These are phyloP conservation scores for Penicillium soppii DNA, from an alignment of 495 filamentous ascomycete species.

Conservation along the genomic window DNA sequence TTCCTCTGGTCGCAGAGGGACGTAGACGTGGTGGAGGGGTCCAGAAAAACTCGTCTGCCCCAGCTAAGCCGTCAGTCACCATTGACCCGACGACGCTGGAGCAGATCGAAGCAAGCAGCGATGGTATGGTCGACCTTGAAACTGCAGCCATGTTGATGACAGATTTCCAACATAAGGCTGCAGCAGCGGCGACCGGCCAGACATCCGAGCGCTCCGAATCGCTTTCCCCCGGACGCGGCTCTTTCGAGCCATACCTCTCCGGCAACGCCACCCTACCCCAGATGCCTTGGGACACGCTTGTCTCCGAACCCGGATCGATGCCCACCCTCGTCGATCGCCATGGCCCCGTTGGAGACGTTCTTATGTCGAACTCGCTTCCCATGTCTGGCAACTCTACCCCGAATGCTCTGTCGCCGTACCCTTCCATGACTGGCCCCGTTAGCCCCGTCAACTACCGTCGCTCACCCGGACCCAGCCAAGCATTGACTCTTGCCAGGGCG, in stretches of 20 bases:
- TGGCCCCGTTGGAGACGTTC: slow-evolving; percentile 54
- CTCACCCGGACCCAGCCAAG: slow-evolving; percentile 63
- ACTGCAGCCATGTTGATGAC: slow-evolving; percentile 99
- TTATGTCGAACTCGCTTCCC: slow-evolving; percentile 68
- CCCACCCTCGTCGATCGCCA: slow-evolving; percentile 67
- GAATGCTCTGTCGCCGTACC: slow-evolving; percentile 77
- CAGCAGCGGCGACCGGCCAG: slow-evolving; percentile 74
- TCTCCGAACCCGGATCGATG: slow-evolving; percentile 63
- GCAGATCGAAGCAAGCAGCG: slow-evolving; percentile 90
- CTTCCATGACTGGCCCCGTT: slow-evolving; percentile 69
- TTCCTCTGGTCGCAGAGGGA: slow-evolving; percentile 90
- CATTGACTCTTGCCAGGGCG: slow-evolving; percentile 63
- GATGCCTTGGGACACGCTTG: slow-evolving; percentile 86
- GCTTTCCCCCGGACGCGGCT: slow-evolving; percentile 67
- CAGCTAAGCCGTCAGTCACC: slow-evolving; percentile 77
- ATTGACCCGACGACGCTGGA: slow-evolving; percentile 88
- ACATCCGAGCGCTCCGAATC: slow-evolving; percentile 69
- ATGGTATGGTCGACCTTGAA: slow-evolving; percentile 96
- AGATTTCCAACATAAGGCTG: slow-evolving; percentile 96
- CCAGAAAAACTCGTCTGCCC: slow-evolving; percentile 63
- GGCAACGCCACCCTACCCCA: slow-evolving; percentile 79
- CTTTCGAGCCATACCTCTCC: slow-evolving; percentile 68
- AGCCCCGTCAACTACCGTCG: slow-evolving; percentile 69
- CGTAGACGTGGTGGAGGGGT: slow-evolving; percentile 74
- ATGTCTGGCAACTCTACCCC: slow-evolving; percentile 72